Evolutionary conservation across 2,329 filamentous ascomycete species (phyloP), one percentile per base, ranked within the genome.

Genomic region (Penicillium sp.): DNA sequence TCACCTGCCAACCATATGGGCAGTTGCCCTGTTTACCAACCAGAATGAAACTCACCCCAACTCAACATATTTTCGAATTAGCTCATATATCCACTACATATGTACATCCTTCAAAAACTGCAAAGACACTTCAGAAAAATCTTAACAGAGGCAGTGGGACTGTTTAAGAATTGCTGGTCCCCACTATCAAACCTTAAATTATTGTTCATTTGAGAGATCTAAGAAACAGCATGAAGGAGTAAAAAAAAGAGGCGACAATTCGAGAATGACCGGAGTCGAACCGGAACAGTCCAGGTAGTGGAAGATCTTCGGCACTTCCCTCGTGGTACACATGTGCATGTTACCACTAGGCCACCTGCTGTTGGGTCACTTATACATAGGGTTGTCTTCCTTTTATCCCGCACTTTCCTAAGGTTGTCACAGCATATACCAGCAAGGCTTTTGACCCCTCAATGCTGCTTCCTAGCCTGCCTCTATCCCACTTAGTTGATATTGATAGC

Each of bases 401-500:
- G 11, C 5, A 22, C 5, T 9, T 22, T 40, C 38, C 3, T 5
- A 18, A 38, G n/a, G 16, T 24, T 4, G 3, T 22, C 18, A 22
- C 13, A 34, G 10, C 7, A 22, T 7, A 32, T 11, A 1, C 18
- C 29, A 22, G 26, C 11, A 45, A 14, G 11, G 22, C n/a, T 16
- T 5, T 14, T 24, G 5, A 26, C 14, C 16, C 22, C 10, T n/a
- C 10, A 5, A 26, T 8, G 14, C 4, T 26, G 14, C 39, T 16
- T 10, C 13, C 24, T 40, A 20, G 8, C 47, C 32, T 16, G 8
- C 29, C 39, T 13, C 3, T 13, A 16, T 34, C 1, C 29, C 4
- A 38, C 16, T 29, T 66, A 74, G 47, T 69, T 62, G 46, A 74
- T 69, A 65, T 78, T 78, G 61, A 85, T 79, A 3, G 71, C 72